Base-by-base conservation (phyloP, 257 asterid genomes). In the Cynanchum wilfordii region DNA sequence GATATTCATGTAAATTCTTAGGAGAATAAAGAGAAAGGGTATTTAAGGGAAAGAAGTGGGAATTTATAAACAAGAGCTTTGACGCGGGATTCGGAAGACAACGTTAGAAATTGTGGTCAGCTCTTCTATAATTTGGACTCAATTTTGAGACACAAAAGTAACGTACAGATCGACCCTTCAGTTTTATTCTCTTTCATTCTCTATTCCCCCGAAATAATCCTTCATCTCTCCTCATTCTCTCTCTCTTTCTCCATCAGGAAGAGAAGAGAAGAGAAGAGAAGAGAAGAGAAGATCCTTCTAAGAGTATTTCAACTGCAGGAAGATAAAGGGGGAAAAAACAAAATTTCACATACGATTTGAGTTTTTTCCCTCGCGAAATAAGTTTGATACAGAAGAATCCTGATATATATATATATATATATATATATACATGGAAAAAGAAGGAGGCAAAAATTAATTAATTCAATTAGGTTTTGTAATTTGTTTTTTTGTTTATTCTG, bases 41-140 rank as follows among this genome's bases (percentile, higher is more conserved):
- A 42, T 42, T 42, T 42, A 42, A 42, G 47, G 47, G 1, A 8
- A 42, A 8, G 7, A 10, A 42, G 47, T 8, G 11, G 47, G 47
- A 42, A 42, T 42, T 42, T 10, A 42, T 8, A 42, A 42, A 42
- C 10, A 42, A 42, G 69, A 64, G 49, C 49, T 7, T 8, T 2
- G 49, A 63, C 68, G 68, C 68, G 49, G 50, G 69, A 64, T 64
- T 64, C 45, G 67, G 67, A 62, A 62, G 67, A 3, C 45, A 59
- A 59, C 30, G 27, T 51, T 51, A 55, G 3, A 57, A 57, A 10
- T 29, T 60, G 67, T 60, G 67, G 67, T 29, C 11, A 17, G 42
- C 47, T 36, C 49, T 63, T 33, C 68, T 19, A 17, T 36, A 7
- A 36, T 5, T 64, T 36, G 13, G 24, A 42, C 19, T 60, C 24